These are phyloP conservation scores for Aspergillus glaucus DNA, from an alignment of 2,329 filamentous ascomycete species.

Conservation along the genomic window DNA sequence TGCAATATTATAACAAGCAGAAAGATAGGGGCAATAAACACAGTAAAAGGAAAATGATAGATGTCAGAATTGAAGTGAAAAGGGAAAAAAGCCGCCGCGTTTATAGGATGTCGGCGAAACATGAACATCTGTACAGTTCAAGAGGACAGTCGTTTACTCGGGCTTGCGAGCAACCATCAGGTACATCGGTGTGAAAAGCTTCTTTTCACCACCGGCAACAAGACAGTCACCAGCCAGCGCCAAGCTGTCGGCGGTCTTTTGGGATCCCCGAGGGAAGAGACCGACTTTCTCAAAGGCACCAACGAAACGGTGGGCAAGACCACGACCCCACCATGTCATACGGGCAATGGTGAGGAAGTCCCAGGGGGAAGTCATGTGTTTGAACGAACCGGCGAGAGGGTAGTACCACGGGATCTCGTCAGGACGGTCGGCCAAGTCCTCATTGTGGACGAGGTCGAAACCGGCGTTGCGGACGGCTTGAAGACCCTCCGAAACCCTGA, in stretches of 20 bases:
- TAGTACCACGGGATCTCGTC: conserved; percentile 89
- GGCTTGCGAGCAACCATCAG: conserved; percentile 93
- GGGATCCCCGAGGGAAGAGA: conserved; percentile 73
- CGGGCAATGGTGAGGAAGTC: conserved; percentile 79
- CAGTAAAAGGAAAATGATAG: background rate
- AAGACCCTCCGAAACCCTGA: conserved; percentile 73
- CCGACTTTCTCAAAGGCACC: conserved; percentile 68
- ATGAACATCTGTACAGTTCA: conserved; percentile 10
- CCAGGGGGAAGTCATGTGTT: conserved; percentile 70
- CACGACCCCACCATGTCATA: conserved; percentile 81
- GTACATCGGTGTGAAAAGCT: conserved; percentile 99
- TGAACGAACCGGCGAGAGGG: conserved; percentile 77
- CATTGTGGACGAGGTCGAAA: conserved; percentile 74
- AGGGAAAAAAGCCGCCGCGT: conserved; percentile 12
- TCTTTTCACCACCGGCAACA: conserved; percentile 76
- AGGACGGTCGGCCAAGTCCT: conserved; percentile 74
- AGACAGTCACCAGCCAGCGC: conserved; percentile 75
- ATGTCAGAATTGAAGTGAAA: background rate
- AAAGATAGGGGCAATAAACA: conserved; percentile 6
- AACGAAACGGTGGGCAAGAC: conserved; percentile 67
- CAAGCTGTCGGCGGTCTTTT: conserved; percentile 90
- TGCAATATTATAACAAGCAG: conserved; percentile 12
- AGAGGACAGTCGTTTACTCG: conserved; percentile 22
- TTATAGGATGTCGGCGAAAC: conserved; percentile 8
- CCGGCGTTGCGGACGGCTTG: conserved; percentile 79